Base-by-base conservation (phyloP, 768 basidiomycete species). In the Lactarius quietus region DNA sequence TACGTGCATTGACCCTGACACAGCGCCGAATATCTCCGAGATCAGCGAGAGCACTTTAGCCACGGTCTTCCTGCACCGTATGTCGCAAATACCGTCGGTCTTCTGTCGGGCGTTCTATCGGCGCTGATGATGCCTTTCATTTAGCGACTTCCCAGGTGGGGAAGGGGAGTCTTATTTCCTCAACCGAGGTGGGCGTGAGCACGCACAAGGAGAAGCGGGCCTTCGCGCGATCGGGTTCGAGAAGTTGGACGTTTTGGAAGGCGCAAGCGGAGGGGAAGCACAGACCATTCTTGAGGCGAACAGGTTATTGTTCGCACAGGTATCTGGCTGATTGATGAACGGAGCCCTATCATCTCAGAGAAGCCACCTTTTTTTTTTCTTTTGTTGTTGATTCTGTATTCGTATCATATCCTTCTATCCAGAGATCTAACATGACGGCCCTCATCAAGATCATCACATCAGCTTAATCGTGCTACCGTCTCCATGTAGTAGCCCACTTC, bases 41-140 rank as follows among this genome's bases (percentile, higher is more conserved):
- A 80, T 70, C 92, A 93, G 74, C 83, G 79, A 36, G 82, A 84
- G 43, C 74, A 80, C 15, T 93, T 91, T 76, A 75, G 87, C 45
- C 67, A 74, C 9, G 86, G 86, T 8, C 71, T 82, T 28, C 82
- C 86, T 28, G 89, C 89, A 9, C 88, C 90, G 4, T 69, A 61
- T 56, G 67, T n/a, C n/a, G 10, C 41, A 20, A n/a, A 2, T 15
- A n/a, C n/a, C n/a, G n/a, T 26, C 26, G 23, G 48, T 26, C 26
- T 51, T 51, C 23, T 48, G 20, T 8, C 45, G 12, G 23, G 45
- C 23, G 12, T 45, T 45, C 6, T 23, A 45, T 9, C 6, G 23
- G 15, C 48, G 48, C 48, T 51, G n/a, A 23, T 23, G 43, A 23
- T 45, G 17, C n/a, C 14, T 15, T n/a, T 23, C 6, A 51, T 51